phyloP scores from a whole-genome alignment of 169 alveolate genomes.

The Blepharisma undulans region DNA sequence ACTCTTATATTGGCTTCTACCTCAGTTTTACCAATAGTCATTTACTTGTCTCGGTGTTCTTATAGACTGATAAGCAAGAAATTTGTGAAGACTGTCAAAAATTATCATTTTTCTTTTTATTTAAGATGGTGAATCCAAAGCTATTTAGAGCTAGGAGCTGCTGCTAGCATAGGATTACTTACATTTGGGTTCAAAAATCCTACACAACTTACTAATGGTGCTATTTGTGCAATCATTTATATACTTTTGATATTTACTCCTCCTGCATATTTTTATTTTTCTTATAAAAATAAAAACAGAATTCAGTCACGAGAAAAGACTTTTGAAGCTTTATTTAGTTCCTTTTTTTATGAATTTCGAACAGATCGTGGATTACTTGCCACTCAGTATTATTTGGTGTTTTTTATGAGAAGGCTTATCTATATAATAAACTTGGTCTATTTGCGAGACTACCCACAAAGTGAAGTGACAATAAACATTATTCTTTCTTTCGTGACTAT shows the following conservation, averaged over 20 bases:
- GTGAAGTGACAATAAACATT: not conserved
- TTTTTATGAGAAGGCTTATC: not conserved
- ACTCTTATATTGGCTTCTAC: not conserved
- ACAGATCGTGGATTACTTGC: not conserved
- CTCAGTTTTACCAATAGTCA: not conserved
- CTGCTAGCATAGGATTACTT: not conserved
- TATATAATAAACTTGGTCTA: not conserved
- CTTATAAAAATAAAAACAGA: not conserved
- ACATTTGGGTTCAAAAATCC: not conserved
- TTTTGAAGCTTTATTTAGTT: not conserved
- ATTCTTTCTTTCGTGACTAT: not conserved
- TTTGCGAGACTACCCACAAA: not conserved
- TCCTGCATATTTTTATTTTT: not conserved
- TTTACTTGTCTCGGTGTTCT: not conserved
- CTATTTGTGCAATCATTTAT: not conserved
- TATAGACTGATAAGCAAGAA: not conserved
- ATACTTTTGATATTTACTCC: not conserved
- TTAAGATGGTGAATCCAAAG: not conserved
- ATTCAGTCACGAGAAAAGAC: not conserved
- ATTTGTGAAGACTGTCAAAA: not conserved
- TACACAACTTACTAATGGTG: not conserved
- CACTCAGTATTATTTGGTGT: not conserved
- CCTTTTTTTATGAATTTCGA: not conserved
- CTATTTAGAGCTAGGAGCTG: not conserved
- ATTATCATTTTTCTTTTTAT: slow-evolving; percentile 7